Evolutionary conservation across 2,329 filamentous ascomycete species (phyloP), one percentile per base, ranked within the genome.

Genomic region (Lojkania enalia): DNA sequence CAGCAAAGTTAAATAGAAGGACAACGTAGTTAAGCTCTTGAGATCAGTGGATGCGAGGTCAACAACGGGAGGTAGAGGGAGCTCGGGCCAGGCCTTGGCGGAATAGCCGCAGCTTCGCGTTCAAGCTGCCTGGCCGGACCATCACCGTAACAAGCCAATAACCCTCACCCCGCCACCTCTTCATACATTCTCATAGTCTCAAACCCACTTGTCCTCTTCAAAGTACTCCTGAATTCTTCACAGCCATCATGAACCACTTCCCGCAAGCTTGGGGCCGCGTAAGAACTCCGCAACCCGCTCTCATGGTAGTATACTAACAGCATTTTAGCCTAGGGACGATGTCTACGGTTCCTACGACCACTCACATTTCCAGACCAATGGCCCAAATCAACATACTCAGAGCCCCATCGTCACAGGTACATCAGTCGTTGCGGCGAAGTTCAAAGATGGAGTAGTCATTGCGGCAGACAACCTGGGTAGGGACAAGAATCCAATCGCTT

Each of bases 401-500:
- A 85, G 84, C 21, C 94, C 94, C 63, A 86, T 95, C 58, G 94
- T 99, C 51, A 99, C 94, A 40, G 94, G 94, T 67, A 97, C 94
- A 38, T 97, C 94, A 41, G 94, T 99, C 53, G 75, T 99, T 45
- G 94, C 86, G 54, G 81, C 96, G 70, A 97, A 97, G 79, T 99
- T 90, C 81, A 92, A 90, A 67, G 89, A 91, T 59, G 94, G 94
- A 66, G 90, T 99, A 54, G 91, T 95, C 64, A 92, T 99, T 70
- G 94, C 92, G 40, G 90, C 94, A 63, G 94, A 99, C 74, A 99
- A 97, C 77, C 77, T 99, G 55, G 90, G 90, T 95, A 78, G 44
- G 78, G 23, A 54, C 23, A 39, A n/a, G n/a, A n/a, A n/a, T n/a
- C 15, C 15, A 30, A 23, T 15, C 30, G 18, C 35, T 39, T 37